Evolutionary conservation across 768 basidiomycete genomes (phyloP).

Genomic region (Lyophyllum semitale): DNA sequence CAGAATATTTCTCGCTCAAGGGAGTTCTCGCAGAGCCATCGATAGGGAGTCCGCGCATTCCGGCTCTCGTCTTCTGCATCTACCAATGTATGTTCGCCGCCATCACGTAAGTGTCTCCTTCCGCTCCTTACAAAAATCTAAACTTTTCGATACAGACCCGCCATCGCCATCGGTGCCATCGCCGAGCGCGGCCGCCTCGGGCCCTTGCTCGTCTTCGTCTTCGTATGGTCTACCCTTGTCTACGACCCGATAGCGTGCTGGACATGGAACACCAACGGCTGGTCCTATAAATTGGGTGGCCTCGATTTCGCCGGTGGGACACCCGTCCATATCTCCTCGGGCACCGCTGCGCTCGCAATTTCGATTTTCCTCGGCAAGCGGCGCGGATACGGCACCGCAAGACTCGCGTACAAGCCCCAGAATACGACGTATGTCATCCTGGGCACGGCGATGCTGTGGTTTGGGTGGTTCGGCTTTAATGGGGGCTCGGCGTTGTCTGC

Average conservation of each 20-base stretch:
- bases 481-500: conserved; percentile 90
- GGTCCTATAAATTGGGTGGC: conserved; percentile 78
- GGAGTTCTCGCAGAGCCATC: conserved; percentile 77
- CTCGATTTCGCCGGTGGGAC: conserved; percentile 96
- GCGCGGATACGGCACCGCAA: conserved; percentile 87
- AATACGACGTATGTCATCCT: conserved; percentile 91
- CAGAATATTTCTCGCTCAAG: conserved; percentile 83
- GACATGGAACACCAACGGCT: conserved; percentile 87
- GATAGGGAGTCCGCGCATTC: conserved; percentile 69
- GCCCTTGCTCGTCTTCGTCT: conserved; percentile 87
- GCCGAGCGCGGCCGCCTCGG: conserved; percentile 88
- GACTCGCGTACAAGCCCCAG: conserved; percentile 90
- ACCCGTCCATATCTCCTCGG: conserved; percentile 95
- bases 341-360: conserved; percentile 88
- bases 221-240: conserved; percentile 85
- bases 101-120: conserved; percentile 64
- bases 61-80: conserved; percentile 75
- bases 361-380: conserved; percentile 91
- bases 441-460: conserved; percentile 95
- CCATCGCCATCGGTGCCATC: conserved; percentile 89
- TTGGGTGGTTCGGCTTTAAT: conserved; percentile 96
- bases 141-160: conserved; percentile 49
- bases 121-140: not conserved
- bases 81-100: conserved; percentile 93
- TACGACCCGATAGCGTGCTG: conserved; percentile 96